These are phyloP conservation scores for Houttuynia cordata DNA, from an alignment of 164 flowering plant species.

Conservation along the genomic window DNA sequence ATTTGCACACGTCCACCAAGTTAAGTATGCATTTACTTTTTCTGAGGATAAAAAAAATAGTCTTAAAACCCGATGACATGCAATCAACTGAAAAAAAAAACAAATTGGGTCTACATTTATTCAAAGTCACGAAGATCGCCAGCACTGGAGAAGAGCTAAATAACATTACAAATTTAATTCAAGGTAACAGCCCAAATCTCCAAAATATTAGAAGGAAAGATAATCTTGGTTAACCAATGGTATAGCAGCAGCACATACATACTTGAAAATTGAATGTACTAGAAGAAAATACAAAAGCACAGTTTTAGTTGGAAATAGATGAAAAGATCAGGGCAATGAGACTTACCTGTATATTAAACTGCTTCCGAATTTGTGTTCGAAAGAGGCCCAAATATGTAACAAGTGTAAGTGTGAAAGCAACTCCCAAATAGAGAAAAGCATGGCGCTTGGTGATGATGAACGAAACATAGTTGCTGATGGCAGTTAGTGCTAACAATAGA, in stretches of 20 bases:
- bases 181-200: no score
- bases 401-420: conserved; percentile 39
- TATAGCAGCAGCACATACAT: not conserved
- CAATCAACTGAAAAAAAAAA: not conserved
- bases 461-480: conserved; percentile 38
- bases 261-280: not conserved
- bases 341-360: conserved; percentile 73
- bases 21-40: no score
- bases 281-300: not conserved
- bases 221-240: not conserved
- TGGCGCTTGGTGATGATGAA: conserved; percentile 42
- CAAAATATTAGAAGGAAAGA: no score
- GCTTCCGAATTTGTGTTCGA: conserved; percentile 58
- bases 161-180: no score
- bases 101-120: not conserved
- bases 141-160: not conserved
- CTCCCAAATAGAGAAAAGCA: conserved; percentile 49
- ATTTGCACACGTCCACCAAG: no score
- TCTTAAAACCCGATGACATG: no score
- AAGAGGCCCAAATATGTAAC: conserved; percentile 56
- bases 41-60: no score
- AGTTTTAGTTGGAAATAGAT: not conserved
- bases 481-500: conserved; percentile 31
- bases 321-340: not conserved
- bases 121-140: not conserved